Conservation (phyloP, 2,329 filamentous ascomycete species). For the Fusarium virguliforme region DNA sequence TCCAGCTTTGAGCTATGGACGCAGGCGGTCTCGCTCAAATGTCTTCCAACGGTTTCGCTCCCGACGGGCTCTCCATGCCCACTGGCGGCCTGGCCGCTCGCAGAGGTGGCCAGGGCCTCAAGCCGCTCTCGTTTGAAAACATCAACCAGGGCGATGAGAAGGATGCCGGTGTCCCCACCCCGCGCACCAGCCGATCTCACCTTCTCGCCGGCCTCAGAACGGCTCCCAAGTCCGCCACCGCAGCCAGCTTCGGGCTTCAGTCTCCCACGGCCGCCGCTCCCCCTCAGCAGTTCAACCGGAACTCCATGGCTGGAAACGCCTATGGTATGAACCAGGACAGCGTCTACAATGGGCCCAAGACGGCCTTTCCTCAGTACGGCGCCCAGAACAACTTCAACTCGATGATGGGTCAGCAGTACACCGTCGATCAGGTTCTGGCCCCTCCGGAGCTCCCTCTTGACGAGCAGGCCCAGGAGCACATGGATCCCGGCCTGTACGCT, state of each 20-base stretch:
- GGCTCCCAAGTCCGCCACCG: constrained; percentile 87
- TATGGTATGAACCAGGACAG: constrained; percentile 63
- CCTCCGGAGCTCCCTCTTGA: constrained; percentile 86
- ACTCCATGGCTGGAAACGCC: constrained; percentile 62
- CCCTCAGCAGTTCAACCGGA: constrained; percentile 62
- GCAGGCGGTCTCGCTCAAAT: constrained; percentile 99
- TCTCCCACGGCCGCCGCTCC: constrained; percentile 66
- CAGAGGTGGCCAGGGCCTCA: constrained; percentile 89
- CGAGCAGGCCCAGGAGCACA: constrained; percentile 77
- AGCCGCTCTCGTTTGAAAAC: constrained; percentile 86
- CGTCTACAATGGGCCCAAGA: constrained; percentile 69
- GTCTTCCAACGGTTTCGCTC: constrained; percentile 87
- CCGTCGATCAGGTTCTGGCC: constrained; percentile 88
- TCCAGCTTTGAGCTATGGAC: constrained; percentile 77
- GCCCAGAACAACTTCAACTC: constrained; percentile 55
- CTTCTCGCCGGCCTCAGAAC: constrained; percentile 94
- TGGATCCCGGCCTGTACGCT: constrained; percentile 89
- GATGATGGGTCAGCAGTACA: constrained; percentile 71
- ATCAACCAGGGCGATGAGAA: constrained; percentile 80
- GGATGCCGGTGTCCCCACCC: constrained; percentile 79
- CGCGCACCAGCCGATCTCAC: constrained; percentile 94
- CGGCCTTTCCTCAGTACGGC: constrained; percentile 68
- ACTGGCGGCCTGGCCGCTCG: constrained; percentile 85
- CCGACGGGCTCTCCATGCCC: constrained; percentile 82
- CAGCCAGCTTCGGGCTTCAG: constrained; percentile 79